phyloP scores from a whole-genome alignment of 345 rosid genomes.

The Ceriops zippeliana region DNA sequence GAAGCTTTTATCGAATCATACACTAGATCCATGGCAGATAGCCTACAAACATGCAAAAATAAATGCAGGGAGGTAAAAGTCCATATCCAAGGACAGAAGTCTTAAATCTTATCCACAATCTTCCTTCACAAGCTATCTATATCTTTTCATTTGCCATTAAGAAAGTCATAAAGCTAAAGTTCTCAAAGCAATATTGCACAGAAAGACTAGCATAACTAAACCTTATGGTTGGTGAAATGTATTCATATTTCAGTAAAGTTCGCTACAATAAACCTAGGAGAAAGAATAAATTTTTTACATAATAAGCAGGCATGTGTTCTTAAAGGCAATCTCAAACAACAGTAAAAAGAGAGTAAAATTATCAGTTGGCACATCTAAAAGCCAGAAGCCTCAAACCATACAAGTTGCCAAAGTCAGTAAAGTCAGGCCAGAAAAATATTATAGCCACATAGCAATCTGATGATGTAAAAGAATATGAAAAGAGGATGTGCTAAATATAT shows the following conservation, averaged over 20 bases:
- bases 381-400: too few species aligned
- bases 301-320: too few species aligned
- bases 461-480: slow-evolving; percentile 1
- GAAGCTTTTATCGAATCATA: neutral
- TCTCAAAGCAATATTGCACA: neutral
- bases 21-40: neutral
- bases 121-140: neutral
- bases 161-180: neutral
- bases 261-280: neutral
- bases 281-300: too few species aligned
- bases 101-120: neutral
- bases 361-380: too few species aligned
- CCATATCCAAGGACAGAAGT: neutral
- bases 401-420: neutral
- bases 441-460: too few species aligned
- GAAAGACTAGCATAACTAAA: neutral
- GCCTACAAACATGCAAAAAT: neutral
- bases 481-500: slow-evolving; percentile 10
- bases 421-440: neutral
- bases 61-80: neutral
- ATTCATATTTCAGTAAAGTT: neutral
- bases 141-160: neutral
- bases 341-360: too few species aligned
- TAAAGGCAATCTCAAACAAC: too few species aligned
- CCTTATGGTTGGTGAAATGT: neutral